Percentiles rank a stretch among this genome's conserved stretches.
phyloP scores from a whole-genome alignment of 345 rosid species.

The Salix suchowensis region DNA sequence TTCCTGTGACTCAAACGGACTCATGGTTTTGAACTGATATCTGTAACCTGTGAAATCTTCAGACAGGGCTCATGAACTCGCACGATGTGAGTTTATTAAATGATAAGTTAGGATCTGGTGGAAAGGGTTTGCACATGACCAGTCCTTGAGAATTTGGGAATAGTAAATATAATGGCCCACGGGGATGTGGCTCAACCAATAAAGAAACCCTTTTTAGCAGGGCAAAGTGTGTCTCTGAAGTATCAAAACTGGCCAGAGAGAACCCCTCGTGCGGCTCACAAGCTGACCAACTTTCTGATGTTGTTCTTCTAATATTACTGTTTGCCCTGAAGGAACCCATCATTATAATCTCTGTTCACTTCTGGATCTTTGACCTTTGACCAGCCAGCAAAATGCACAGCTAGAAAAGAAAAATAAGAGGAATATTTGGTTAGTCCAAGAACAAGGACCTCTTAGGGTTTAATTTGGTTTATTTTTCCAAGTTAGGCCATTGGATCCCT shows the following conservation, averaged over 20 bases:
- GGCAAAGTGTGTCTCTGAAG: slow-evolving; percentile 13
- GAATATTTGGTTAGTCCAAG: slow-evolving; percentile 22
- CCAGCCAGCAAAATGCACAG: slow-evolving; percentile 17
- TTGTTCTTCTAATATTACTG: slow-evolving; percentile 8
- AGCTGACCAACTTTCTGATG: slow-evolving; percentile 35
- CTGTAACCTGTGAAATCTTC: background rate
- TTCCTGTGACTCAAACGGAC: background rate
- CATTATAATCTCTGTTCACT: background rate
- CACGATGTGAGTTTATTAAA: background rate
- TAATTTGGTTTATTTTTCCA: background rate
- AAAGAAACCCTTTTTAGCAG: background rate
- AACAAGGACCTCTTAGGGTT: background rate
- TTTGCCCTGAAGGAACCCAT: background rate
- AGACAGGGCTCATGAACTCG: background rate
- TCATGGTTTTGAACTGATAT: background rate
- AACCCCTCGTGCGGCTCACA: slow-evolving; percentile 75
- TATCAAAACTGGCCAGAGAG: slow-evolving; percentile 5
- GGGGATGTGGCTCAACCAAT: slow-evolving; percentile 6
- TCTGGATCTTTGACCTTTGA: slow-evolving; percentile 52
- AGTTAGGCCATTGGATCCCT: slow-evolving; percentile 37
- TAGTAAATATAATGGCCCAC: slow-evolving; percentile 6
- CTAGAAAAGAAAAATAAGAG: background rate
- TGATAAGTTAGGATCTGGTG: background rate
- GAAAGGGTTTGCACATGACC: slow-evolving; percentile 4
- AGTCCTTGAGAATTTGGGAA: slow-evolving; percentile 2